Base-by-base conservation (phyloP, 306 rosid genomes). In the Rubus parviflorus region DNA sequence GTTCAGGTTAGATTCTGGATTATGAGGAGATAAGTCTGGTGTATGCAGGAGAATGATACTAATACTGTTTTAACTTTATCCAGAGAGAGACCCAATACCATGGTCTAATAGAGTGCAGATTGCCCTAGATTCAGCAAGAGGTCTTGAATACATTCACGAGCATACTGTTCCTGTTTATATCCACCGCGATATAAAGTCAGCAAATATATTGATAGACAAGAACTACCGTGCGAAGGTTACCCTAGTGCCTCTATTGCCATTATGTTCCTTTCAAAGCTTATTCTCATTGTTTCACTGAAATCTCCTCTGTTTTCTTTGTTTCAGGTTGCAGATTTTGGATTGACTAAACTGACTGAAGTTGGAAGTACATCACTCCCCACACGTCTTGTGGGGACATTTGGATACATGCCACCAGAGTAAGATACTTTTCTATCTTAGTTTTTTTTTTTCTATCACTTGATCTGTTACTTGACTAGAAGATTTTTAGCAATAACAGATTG, bases 321-420 rank as follows among this genome's bases (percentile, higher is more conserved):
- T 63, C 85, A 95, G 99, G 97, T 95, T 87, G 99, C 99, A 75
- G 99, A 89, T 86, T 95, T 95, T 85, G 97, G 97, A 68, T 85
- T 92, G 69, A 88, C 99, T 38, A 95, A 92, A 81, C 84, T 95
- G 79, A 88, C 99, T 16, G 97, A 95, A 88, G 97, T 90, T 71
- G 96, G 97, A 74, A 83, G 94, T 80, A 62, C 91, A 7, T 90
- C 97, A 47, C 82, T 92, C 83, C 94, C 89, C 35, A 92, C 99
- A 10, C 92, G 90, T 68, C 93, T 88, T 45, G 97, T 91, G 72
- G 98, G 98, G 83, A 93, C 98, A 70, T 93, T 93, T 80, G 97
- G 97, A 79, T 93, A 93, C 85, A 93, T 93, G 98, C 96, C 98
- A 14, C 98, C 97, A 0, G 97, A 93, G 98, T 91, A 88, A 72